Percentiles rank a stretch among this genome's conserved stretches.
Evolutionary conservation across 805 yeast genomes (phyloP).

Genomic region (Starmerella stellata): DNA sequence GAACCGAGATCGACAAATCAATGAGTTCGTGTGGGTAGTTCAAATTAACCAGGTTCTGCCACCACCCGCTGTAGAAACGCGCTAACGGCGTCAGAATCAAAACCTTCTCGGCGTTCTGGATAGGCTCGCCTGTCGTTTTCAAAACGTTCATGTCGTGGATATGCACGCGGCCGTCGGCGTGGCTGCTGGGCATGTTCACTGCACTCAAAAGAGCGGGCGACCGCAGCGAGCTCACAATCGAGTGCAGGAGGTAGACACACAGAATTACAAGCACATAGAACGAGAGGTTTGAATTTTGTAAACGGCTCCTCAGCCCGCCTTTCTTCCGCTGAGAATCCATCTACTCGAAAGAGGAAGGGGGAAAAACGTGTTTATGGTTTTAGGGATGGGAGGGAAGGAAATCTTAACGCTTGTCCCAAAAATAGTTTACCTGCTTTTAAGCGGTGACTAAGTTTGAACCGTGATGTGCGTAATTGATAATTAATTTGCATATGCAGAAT

Average conservation of each 20-base stretch:
- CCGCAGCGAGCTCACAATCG: slow-evolving; percentile 10
- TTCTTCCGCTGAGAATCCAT: slow-evolving; percentile 12
- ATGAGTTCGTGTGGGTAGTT: slow-evolving; percentile 70
- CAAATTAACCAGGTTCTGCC: slow-evolving; percentile 63
- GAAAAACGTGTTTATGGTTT: too few species aligned
- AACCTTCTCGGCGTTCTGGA: slow-evolving; percentile 61
- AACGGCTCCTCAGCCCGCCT: slow-evolving; percentile 2
- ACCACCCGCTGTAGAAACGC: slow-evolving; percentile 64
- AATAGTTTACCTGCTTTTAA: too few species aligned
- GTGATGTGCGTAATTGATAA: too few species aligned
- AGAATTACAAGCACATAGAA: slow-evolving; percentile 5
- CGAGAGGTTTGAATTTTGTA: slow-evolving; percentile 21
- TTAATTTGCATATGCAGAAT: too few species aligned
- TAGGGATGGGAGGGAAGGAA: too few species aligned
- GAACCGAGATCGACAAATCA: slow-evolving; percentile 82
- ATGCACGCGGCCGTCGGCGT: slow-evolving; percentile 16
- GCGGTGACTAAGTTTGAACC: too few species aligned
- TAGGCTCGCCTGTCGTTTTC: slow-evolving; percentile 53
- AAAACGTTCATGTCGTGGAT: slow-evolving; percentile 47
- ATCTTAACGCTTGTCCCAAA: too few species aligned
- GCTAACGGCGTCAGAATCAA: slow-evolving; percentile 82
- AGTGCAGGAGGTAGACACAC: slow-evolving; percentile 7
- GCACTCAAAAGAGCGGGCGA: slow-evolving; percentile 13
- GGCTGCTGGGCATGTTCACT: slow-evolving; percentile 17
- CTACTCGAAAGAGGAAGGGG: too few species aligned